Percentiles rank a stretch among this genome's conserved stretches.
These are phyloP conservation scores for Bassia scoparia DNA, from an alignment of 148 eudicot species.

Conservation along the genomic window DNA sequence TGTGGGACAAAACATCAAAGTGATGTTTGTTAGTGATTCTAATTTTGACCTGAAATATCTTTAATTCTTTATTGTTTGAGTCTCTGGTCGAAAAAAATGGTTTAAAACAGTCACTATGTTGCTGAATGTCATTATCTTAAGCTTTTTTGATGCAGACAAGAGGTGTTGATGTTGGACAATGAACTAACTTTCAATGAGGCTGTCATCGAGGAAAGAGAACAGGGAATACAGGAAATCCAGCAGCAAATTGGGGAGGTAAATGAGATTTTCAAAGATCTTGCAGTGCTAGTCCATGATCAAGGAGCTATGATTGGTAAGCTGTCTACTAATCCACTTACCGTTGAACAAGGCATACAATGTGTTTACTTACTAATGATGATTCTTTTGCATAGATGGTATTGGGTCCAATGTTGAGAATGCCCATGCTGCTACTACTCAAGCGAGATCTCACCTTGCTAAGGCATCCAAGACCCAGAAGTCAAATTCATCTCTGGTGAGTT, in stretches of 20 bases:
- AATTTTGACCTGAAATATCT: background rate
- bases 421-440: conserved; percentile 77
- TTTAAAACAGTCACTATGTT: background rate
- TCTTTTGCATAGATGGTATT: conserved; percentile 56
- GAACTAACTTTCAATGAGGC: conserved; percentile 73
- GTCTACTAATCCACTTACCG: conserved; percentile 1
- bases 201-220: conserved; percentile 70
- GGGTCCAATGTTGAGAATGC: conserved; percentile 68
- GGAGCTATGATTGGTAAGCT: conserved; percentile 68
- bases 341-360: background rate
- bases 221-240: conserved; percentile 78
- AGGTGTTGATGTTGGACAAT: conserved; percentile 58
- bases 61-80: background rate
- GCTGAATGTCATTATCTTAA: conserved; percentile 15
- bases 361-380: background rate
- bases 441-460: conserved; percentile 69
- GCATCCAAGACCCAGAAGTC: conserved; percentile 84
- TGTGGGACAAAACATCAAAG: background rate
- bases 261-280: conserved; percentile 81
- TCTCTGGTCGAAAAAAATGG: background rate
- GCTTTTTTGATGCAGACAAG: conserved; percentile 51
- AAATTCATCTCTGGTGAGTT: conserved; percentile 80
- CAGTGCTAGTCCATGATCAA: conserved; percentile 83
- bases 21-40: background rate
- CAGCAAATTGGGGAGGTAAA: conserved; percentile 83